Conservation (phyloP, 1,284 basidiomycete genomes). For the Apiotrichum domesticum region DNA sequence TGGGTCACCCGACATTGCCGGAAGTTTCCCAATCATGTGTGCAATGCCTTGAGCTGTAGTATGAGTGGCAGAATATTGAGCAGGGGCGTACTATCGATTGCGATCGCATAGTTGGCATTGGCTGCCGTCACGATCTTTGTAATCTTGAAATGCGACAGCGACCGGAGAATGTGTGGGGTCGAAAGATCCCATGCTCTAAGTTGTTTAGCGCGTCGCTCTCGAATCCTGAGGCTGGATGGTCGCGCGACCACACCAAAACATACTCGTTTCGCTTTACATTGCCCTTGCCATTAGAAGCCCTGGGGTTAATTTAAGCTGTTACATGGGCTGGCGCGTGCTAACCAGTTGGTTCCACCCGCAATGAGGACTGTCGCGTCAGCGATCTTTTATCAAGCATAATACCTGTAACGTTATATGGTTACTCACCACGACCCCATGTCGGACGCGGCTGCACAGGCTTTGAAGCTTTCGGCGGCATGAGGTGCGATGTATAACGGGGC, state of each 20-base stretch:
- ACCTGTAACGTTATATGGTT: too few relatives aligned
- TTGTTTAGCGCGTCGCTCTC: neutral
- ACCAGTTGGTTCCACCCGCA: constrained; percentile 25
- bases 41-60: constrained; percentile 59
- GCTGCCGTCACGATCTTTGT: constrained; percentile 67
- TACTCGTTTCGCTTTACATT: neutral
- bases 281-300: constrained; percentile 5
- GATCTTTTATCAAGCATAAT: too few relatives aligned
- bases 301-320: neutral
- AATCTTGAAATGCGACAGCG: constrained; percentile 70
- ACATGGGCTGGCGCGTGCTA: constrained; percentile 3
- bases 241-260: neutral
- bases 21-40: constrained; percentile 80
- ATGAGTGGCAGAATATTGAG: neutral
- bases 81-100: constrained; percentile 53
- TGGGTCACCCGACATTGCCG: constrained; percentile 52
- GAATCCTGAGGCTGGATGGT: too few relatives aligned
- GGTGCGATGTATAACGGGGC: too few relatives aligned
- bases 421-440: too few relatives aligned
- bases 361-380: constrained; percentile 10
- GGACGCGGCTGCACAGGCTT: too few relatives aligned
- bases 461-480: too few relatives aligned
- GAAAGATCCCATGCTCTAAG: constrained; percentile 58
- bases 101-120: constrained; percentile 57
- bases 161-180: constrained; percentile 80